Base-by-base conservation (phyloP, 805 yeast species). In the Wickerhamomyces silvicola region DNA sequence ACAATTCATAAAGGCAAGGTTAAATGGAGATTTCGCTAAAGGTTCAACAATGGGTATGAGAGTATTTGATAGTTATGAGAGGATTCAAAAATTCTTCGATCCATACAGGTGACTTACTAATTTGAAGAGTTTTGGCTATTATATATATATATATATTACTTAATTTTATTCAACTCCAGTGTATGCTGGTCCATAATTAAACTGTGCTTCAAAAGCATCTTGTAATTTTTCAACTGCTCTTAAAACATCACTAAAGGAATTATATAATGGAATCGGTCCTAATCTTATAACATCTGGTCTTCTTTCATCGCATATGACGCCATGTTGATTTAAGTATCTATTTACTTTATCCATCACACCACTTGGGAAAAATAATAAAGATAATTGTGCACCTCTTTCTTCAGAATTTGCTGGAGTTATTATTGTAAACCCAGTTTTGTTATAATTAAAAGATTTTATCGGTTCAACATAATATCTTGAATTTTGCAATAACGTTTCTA, bases 251-350 rank as follows among this genome's bases (percentile, higher is more conserved):
- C 52, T 58, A 44, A 82, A 82, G 2, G 82, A 74, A 48, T 86
- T 88, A 61, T 88, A 88, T 28, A 86, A 63, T 0, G 95, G 92
- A 3, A 72, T 65, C 7, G 97, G 96, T 0, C 95, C 90, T n/a
- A 88, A 51, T 36, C 97, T 64, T 24, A 90, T 75, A n/a, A 87
- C 97, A 51, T 78, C 77, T 1, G 97, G 97, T 50, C 85, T 68
- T 52, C 97, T 69, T 51, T 88, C 95, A 54, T 88, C 97, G 36
- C 85, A 81, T 16, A 88, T 72, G 2, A 85, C 74, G 3, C 86
- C 96, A 5, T 56, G 42, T 9, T 63, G 48, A 21, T 61, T 62
- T 39, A 88, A 51, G 37, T 63, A 60, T 2, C 50, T 43, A 36
- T 71, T 68, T 3, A 85, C 75, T 15, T 52, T 48, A 34, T 72